Evolutionary conservation across 768 basidiomycete species (phyloP).

Genomic region (Cyathus striatus): DNA sequence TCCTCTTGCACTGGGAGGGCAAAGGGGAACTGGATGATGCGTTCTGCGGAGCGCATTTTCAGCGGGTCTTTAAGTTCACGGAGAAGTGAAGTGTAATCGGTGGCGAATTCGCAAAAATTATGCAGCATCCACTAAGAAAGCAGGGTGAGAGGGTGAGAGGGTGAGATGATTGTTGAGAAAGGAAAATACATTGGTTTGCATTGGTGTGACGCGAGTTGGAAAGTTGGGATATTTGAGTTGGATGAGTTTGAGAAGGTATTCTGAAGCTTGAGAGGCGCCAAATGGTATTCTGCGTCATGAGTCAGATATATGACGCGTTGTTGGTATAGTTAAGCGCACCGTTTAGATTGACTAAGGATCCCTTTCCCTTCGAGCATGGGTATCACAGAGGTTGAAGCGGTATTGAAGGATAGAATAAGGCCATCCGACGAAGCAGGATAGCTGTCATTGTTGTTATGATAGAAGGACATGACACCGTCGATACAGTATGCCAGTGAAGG

Average conservation of each 20-base stretch:
- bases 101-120: constrained; percentile 78
- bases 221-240: constrained; percentile 96
- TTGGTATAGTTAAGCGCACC: constrained; percentile 36
- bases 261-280: constrained; percentile 87
- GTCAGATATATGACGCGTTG: background rate
- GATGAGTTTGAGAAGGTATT: constrained; percentile 88
- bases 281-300: constrained; percentile 71
- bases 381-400: constrained; percentile 85
- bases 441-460: constrained; percentile 54
- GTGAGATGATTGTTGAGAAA: too few relatives aligned
- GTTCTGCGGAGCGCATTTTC: constrained; percentile 57
- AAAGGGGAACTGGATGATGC: constrained; percentile 88
- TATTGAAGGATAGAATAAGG: constrained; percentile 86
- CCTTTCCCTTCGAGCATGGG: constrained; percentile 83
- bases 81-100: constrained; percentile 71
- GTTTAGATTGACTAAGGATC: constrained; percentile 79
- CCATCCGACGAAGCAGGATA: constrained; percentile 60
- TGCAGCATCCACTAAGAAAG: constrained; percentile 80
- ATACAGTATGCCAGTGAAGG: constrained; percentile 85
- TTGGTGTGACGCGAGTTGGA: constrained; percentile 72
- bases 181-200: constrained; percentile 78
- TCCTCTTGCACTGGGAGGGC: constrained; percentile 59
- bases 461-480: constrained; percentile 91
- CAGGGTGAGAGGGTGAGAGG: background rate
- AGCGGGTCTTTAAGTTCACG: constrained; percentile 62